Evolutionary conservation across 208 protist species (phyloP), one percentile per base, ranked within the genome.

Genomic region (Wallacemonas sp.): DNA sequence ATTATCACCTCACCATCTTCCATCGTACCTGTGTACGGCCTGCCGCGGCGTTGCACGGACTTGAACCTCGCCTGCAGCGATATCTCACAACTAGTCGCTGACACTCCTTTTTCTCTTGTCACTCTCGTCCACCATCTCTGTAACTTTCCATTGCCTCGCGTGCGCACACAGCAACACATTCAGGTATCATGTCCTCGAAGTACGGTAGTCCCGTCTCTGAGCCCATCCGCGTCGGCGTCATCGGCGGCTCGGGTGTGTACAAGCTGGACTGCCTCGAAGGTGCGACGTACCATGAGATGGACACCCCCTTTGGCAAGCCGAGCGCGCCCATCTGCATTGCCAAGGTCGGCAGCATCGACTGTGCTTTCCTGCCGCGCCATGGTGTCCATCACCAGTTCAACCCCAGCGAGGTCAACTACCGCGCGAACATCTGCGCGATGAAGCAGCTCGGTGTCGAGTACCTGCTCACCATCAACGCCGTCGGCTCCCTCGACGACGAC

Each of bases 341-440:
- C 8, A 83, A 76, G 17, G 71, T 97, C 2, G 2, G 52, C 39
- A 67, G 62, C 41, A 62, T 89, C 26, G 5, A 48, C n/a, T 92
- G 85, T 63, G 89, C 89, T 45, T 97, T 97, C 64, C 59, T 97
- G 6, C 78, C 91, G 1, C 80, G 94, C 15, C 95, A 98, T 63
- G 93, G 89, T 33, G 17, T 50, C n/a, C 26, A 76, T 41, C 93
- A 98, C 82, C 50, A 38, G 39, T 54, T 93, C 50, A 84, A 67
- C 30, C 95, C 95, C 12, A 80, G 63, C 44, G 91, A 97, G 59
- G 81, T 98, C 42, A 92, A 92, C 70, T 97, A 93, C 77, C 73
- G 85, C 27, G 92, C 95, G 12, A 98, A 98, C 71, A 85, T 98
- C 34, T 96, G 80, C 63, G 95, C 93, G 0, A 53, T 97, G 61